These are phyloP conservation scores for Dactylellina leptospora DNA, from an alignment of 2,329 filamentous ascomycete species.

Conservation along the genomic window DNA sequence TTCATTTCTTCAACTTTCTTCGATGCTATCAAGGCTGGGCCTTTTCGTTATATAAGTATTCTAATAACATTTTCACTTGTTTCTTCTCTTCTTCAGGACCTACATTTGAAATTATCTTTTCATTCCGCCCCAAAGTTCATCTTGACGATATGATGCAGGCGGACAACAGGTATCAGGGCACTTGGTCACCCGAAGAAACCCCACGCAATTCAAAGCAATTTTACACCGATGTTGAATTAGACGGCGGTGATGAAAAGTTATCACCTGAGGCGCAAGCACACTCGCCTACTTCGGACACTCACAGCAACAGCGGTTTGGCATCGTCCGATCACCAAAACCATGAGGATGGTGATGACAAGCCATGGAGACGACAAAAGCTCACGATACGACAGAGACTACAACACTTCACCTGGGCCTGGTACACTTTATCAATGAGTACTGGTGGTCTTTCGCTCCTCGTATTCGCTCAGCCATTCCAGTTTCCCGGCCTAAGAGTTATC, in stretches of 20 bases:
- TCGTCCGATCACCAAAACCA: background rate
- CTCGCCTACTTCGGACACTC: background rate
- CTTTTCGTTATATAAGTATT: slow-evolving; percentile 29
- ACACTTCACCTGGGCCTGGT: slow-evolving; percentile 78
- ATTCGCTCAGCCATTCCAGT: slow-evolving; percentile 70
- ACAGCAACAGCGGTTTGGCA: background rate
- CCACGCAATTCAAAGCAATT: slow-evolving; percentile 50
- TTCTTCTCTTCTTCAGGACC: background rate
- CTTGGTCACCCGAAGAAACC: slow-evolving; percentile 44
- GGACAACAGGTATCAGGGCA: slow-evolving; percentile 25
- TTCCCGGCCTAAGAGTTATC: slow-evolving; percentile 71
- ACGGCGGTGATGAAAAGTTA: slow-evolving; percentile 17
- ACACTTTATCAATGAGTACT: slow-evolving; percentile 77
- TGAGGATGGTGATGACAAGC: slow-evolving; percentile 11
- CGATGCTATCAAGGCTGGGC: slow-evolving; percentile 28
- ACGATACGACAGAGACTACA: slow-evolving; percentile 63
- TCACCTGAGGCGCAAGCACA: background rate
- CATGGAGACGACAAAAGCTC: slow-evolving; percentile 46
- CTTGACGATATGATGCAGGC: slow-evolving; percentile 37
- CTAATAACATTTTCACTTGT: slow-evolving; percentile 6
- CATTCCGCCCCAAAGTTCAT: slow-evolving; percentile 7
- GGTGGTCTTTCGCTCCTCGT: slow-evolving; percentile 74
- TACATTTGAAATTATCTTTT: background rate
- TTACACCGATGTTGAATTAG: slow-evolving; percentile 24
- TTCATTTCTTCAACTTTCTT: slow-evolving; percentile 12